Evolutionary conservation across 306 rosid genomes (phyloP).

Genomic region (Argentina anserina): DNA sequence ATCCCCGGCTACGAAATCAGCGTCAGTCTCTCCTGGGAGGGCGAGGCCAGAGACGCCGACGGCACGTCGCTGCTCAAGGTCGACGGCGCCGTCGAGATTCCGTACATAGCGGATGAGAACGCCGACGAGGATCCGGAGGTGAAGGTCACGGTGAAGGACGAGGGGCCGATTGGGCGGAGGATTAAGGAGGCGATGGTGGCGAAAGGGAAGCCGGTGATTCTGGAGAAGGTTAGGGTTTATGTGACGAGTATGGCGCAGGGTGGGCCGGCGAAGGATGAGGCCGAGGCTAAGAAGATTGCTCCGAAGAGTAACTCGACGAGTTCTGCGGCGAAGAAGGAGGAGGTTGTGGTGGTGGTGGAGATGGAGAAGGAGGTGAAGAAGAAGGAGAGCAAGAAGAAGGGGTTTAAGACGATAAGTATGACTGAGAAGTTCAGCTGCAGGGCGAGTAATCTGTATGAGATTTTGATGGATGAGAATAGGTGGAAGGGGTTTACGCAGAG

Average conservation of each 20-base stretch:
- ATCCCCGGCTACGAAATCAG: slow-evolving; percentile 91
- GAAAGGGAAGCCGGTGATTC: slow-evolving; percentile 64
- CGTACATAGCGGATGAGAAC: slow-evolving; percentile 87
- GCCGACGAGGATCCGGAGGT: slow-evolving; percentile 96
- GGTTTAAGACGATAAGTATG: slow-evolving; percentile 61
- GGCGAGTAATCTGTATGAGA: slow-evolving; percentile 72
- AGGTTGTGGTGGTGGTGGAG: slow-evolving; percentile 24
- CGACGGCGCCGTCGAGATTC: slow-evolving; percentile 77
- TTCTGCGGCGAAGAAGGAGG: slow-evolving; percentile 14
- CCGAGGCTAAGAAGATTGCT: slow-evolving; percentile 52
- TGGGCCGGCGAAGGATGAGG: slow-evolving; percentile 83
- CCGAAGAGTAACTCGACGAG: slow-evolving; percentile 28
- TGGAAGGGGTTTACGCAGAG: slow-evolving; percentile 97
- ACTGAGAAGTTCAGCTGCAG: slow-evolving; percentile 90
- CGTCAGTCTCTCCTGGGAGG: slow-evolving; percentile 66
- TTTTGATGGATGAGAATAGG: slow-evolving; percentile 92
- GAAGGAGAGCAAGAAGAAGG: slow-evolving; percentile 48
- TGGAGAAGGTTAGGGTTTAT: slow-evolving; percentile 75
- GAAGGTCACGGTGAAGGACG: slow-evolving; percentile 66
- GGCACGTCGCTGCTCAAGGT: slow-evolving; percentile 62
- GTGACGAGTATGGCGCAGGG: slow-evolving; percentile 81
- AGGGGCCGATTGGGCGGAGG: slow-evolving; percentile 65
- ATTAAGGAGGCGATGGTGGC: slow-evolving; percentile 79
- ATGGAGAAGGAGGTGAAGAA: slow-evolving; percentile 27
- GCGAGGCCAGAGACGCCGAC: slow-evolving; percentile 64